phyloP scores from a whole-genome alignment of 768 basidiomycete genomes.

The Tricholoma terreum region DNA sequence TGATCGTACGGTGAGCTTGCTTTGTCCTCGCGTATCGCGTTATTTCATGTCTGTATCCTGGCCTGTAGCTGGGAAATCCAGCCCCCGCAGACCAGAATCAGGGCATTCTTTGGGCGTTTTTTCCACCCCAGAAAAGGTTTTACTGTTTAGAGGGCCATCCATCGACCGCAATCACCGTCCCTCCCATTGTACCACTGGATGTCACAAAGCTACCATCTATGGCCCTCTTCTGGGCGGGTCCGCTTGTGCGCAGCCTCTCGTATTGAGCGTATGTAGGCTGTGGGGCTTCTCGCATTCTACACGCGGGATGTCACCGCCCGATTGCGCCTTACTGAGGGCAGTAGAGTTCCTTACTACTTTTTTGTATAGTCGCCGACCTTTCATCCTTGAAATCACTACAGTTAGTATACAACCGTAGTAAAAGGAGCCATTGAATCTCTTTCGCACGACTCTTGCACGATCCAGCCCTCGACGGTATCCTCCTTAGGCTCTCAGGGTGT shows the following conservation, averaged over 20 bases:
- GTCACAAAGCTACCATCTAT: not conserved
- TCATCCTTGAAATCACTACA: too few species aligned
- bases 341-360: too few species aligned
- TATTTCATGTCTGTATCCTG: not conserved
- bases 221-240: not conserved
- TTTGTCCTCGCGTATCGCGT: slow-evolving; percentile 8
- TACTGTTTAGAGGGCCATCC: not conserved
- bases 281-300: not conserved
- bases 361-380: too few species aligned
- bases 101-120: slow-evolving; percentile 8
- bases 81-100: slow-evolving; percentile 19
- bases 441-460: too few species aligned
- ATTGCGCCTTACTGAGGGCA: too few species aligned
- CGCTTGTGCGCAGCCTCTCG: not conserved
- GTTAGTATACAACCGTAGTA: too few species aligned
- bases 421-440: too few species aligned
- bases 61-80: slow-evolving; percentile 38
- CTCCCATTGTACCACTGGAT: not conserved
- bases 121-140: slow-evolving; percentile 4
- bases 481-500: too few species aligned
- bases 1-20: slow-evolving; percentile 54
- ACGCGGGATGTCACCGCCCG: too few species aligned
- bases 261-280: not conserved
- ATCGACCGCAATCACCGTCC: not conserved
- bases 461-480: too few species aligned